Evolutionary conservation across 2,329 filamentous ascomycete species (phyloP).

Genomic region (Knufia fluminis): DNA sequence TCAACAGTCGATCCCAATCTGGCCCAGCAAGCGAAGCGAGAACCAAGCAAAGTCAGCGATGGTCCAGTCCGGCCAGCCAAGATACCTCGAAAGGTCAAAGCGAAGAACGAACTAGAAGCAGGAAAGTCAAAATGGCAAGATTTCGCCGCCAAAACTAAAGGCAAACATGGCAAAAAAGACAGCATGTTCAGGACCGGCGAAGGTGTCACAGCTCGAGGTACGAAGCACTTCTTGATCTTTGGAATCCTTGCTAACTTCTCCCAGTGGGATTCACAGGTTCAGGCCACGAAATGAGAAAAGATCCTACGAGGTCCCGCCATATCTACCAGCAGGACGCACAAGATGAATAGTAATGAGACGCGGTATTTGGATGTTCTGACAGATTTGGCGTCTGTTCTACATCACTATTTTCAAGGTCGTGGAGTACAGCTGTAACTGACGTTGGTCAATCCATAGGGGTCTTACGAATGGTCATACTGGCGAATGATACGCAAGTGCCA

Average conservation of each 20-base stretch:
- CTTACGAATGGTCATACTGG: background rate
- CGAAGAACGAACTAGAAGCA: slow-evolving; percentile 81
- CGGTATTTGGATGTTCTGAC: background rate
- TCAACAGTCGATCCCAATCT: slow-evolving; percentile 58
- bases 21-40: slow-evolving; percentile 54
- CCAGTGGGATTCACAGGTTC: slow-evolving; percentile 93
- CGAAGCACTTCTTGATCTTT: slow-evolving; percentile 23
- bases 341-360: slow-evolving; percentile 21
- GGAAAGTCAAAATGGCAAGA: slow-evolving; percentile 93
- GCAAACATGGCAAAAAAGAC: slow-evolving; percentile 68
- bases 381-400: background rate
- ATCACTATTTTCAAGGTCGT: background rate
- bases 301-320: slow-evolving; percentile 70
- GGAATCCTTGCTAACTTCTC: slow-evolving; percentile 22
- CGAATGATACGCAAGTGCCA: background rate
- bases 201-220: slow-evolving; percentile 76
- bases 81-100: slow-evolving; percentile 69
- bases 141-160: slow-evolving; percentile 65
- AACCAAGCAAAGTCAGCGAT: slow-evolving; percentile 55
- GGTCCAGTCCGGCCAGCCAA: slow-evolving; percentile 54
- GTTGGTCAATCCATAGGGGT: background rate
- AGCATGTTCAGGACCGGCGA: slow-evolving; percentile 96
- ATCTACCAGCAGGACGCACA: slow-evolving; percentile 72
- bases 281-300: slow-evolving; percentile 91
- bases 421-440: background rate